Evolutionary conservation across 1,284 basidiomycete species (phyloP), one percentile per base, ranked within the genome.

Genomic region (Naganishia sp.): DNA sequence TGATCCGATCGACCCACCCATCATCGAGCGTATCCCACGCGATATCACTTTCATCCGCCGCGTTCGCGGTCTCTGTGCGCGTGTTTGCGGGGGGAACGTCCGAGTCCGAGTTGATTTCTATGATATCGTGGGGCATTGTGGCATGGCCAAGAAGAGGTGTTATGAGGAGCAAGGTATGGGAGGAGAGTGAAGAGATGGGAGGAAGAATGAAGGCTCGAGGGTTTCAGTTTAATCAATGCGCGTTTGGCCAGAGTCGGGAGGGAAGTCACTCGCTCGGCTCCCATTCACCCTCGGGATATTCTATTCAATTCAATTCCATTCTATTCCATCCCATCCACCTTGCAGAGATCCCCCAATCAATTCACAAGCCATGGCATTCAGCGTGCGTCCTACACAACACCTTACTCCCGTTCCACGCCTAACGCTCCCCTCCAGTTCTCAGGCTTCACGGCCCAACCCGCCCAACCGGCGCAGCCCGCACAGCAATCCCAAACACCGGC

Each of bases 21-120:
- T 61, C 58, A 28, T 61, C 58, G 46, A 61, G 28, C 35, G 58
- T 61, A n/a, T 61, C 58, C 58, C 58, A 61, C 23, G 25, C 47
- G 28, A 61, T 51, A 43, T 61, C 58, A 61, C 49, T 61, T 21
- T 32, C 49, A n/a, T 54, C 52, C 35, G 31, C 32, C 21, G 31
- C 52, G 18, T 35, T 31, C 6, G 10, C 11, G 25, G 50, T 52
- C 31, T 18, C 11, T 18, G 6, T 28, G 21, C 49, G 6, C 13
- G 21, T 15, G 56, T 25, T 10, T 3, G 13, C 28, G 4, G 13
- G 35, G 10, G 35, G 10, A 6, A 58, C 6, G 7, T 39, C 58
- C 21, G 21, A 35, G 35, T 61, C 58, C 21, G 58, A 61, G 18
- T 61, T 21, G 47, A 61, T 61, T 21, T 61, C 58, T 35, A 61